phyloP scores from a whole-genome alignment of 2,329 filamentous ascomycete species.

The Talaromyces funiculosus region DNA sequence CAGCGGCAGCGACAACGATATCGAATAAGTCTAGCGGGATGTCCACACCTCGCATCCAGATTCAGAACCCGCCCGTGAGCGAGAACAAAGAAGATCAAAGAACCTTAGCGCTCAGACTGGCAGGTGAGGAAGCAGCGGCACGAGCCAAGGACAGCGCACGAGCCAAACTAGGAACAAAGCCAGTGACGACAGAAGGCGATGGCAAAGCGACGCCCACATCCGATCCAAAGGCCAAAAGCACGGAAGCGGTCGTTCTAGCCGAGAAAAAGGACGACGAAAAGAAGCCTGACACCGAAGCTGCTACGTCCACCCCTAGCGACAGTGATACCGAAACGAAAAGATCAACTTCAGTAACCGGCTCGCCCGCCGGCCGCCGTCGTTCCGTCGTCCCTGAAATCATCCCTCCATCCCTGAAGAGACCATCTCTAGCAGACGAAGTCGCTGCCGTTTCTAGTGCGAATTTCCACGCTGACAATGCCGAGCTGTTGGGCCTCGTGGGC shows the following conservation, averaged over 20 bases:
- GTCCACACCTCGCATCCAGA: slow-evolving; percentile 30
- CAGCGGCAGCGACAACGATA: neutral
- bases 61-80: slow-evolving; percentile 33
- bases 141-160: slow-evolving; percentile 30
- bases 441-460: slow-evolving; percentile 36
- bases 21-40: neutral
- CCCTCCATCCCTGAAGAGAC: slow-evolving; percentile 21
- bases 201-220: slow-evolving; percentile 11
- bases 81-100: slow-evolving; percentile 33
- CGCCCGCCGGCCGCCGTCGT: slow-evolving; percentile 17
- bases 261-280: neutral
- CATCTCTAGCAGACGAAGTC: slow-evolving; percentile 29
- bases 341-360: slow-evolving; percentile 10
- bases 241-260: neutral
- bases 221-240: slow-evolving; percentile 13
- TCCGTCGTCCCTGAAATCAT: slow-evolving; percentile 30
- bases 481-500: slow-evolving; percentile 31
- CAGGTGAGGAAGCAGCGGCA: slow-evolving; percentile 36
- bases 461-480: slow-evolving; percentile 33
- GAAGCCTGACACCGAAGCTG: neutral
- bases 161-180: slow-evolving; percentile 15
- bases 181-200: slow-evolving; percentile 15
- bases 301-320: neutral
- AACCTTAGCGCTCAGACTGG: slow-evolving; percentile 40
- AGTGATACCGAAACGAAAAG: neutral